Evolutionary conservation across 371 early-diverging fungal species (phyloP).

Genomic region (Haplosporangium sp.): DNA sequence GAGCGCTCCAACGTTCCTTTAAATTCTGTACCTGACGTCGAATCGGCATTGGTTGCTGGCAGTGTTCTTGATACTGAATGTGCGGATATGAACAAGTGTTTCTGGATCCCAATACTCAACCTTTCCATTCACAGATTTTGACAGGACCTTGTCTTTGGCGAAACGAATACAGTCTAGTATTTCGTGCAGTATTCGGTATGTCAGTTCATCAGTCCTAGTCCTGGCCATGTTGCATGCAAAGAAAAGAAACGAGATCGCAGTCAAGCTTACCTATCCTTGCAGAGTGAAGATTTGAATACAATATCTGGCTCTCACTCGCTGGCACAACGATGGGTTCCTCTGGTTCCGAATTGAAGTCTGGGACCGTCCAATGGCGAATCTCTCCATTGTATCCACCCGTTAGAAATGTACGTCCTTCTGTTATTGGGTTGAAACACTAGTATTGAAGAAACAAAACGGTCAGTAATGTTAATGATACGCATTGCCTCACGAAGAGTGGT

Average conservation of each 20-base stretch:
- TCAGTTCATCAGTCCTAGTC: neutral
- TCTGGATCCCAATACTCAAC: conserved; percentile 79
- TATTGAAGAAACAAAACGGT: neutral
- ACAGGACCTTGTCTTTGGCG: conserved; percentile 71
- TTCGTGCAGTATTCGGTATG: neutral
- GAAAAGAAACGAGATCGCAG: too few relatives aligned
- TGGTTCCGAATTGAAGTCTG: conserved; percentile 56
- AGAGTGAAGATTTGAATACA: conserved; percentile 37
- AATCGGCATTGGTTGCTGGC: conserved; percentile 66
- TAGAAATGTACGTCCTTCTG: conserved; percentile 66
- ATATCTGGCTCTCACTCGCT: conserved; percentile 25
- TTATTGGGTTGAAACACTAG: conserved; percentile 67
- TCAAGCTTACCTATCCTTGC: conserved; percentile 54
- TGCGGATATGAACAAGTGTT: conserved; percentile 58
- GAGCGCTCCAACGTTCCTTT: neutral
- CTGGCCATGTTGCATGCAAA: too few relatives aligned
- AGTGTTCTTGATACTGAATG: conserved; percentile 62
- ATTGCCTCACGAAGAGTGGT: too few relatives aligned
- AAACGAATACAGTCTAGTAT: conserved; percentile 58
- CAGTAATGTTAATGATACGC: neutral
- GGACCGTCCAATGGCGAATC: conserved; percentile 68
- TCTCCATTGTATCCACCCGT: conserved; percentile 69
- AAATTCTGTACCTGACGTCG: conserved; percentile 64
- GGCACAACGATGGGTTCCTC: conserved; percentile 40
- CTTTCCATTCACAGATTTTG: conserved; percentile 80